These are phyloP conservation scores for Clarireedia paspali DNA, from an alignment of 2,329 filamentous ascomycete genomes.

Conservation along the genomic window DNA sequence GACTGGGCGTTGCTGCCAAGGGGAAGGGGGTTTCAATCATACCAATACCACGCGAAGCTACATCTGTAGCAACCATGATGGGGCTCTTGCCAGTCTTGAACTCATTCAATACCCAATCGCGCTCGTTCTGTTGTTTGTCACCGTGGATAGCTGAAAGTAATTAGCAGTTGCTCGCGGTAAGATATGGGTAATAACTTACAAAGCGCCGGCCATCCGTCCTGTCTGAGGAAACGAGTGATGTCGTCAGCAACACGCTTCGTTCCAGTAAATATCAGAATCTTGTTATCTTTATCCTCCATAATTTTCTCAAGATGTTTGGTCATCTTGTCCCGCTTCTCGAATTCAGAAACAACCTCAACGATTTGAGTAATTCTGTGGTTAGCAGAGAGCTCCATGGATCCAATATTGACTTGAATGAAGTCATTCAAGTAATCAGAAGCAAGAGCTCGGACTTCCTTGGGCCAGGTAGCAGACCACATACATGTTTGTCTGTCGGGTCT, in stretches of 20 bases:
- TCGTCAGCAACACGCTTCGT: slow-evolving; percentile 96
- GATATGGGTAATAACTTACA: slow-evolving; percentile 55
- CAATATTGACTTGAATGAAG: slow-evolving; percentile 98
- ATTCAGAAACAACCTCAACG: slow-evolving; percentile 90
- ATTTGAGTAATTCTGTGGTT: slow-evolving; percentile 98
- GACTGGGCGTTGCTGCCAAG: slow-evolving; percentile 49
- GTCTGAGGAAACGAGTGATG: slow-evolving; percentile 92
- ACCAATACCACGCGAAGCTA: slow-evolving; percentile 99
- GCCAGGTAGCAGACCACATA: slow-evolving; percentile 99
- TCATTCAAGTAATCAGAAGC: slow-evolving; percentile 86
- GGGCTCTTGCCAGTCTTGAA: slow-evolving; percentile 99
- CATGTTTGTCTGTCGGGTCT: slow-evolving; percentile 97
- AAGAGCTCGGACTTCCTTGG: slow-evolving; percentile 92
- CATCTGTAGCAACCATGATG: slow-evolving; percentile 99
- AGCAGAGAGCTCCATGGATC: slow-evolving; percentile 89
- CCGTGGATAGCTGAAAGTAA: slow-evolving; percentile 75
- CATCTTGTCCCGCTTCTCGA: slow-evolving; percentile 97
- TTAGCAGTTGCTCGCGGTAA: slow-evolving; percentile 40
- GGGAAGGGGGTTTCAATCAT: slow-evolving; percentile 64
- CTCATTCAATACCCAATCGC: slow-evolving; percentile 98
- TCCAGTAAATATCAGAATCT: slow-evolving; percentile 89
- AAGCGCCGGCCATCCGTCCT: slow-evolving; percentile 95
- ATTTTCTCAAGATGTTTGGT: slow-evolving; percentile 96
- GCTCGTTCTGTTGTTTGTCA: slow-evolving; percentile 98
- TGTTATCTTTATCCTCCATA: slow-evolving; percentile 94